These are phyloP conservation scores for Sherardia arvensis DNA, from an alignment of 257 asterid genomes.

Conservation along the genomic window DNA sequence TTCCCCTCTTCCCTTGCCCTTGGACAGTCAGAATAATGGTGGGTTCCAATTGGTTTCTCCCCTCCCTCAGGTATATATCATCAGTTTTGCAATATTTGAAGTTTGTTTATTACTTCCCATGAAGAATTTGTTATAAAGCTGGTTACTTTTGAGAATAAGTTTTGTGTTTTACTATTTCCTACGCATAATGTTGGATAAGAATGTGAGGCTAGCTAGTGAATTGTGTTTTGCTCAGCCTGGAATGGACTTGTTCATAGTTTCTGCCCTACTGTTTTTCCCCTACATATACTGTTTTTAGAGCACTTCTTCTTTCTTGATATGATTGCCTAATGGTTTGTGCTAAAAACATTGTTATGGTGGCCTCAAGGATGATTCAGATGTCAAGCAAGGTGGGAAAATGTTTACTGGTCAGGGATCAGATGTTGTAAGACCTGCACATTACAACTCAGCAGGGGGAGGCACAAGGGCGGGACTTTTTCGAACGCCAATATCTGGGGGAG, in stretches of 20 bases:
- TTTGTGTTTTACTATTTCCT: neutral
- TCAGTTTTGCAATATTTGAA: neutral
- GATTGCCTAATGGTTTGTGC: slow-evolving; percentile 34
- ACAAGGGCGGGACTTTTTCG: slow-evolving; percentile 94
- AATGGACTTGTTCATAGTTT: neutral
- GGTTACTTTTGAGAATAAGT: neutral
- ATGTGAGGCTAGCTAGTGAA: neutral
- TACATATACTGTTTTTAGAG: neutral
- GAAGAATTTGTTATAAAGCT: neutral
- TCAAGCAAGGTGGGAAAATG: slow-evolving; percentile 26
- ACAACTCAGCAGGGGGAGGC: slow-evolving; percentile 51
- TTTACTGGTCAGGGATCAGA: slow-evolving; percentile 21
- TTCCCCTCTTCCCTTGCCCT: neutral
- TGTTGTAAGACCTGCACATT: slow-evolving; percentile 32
- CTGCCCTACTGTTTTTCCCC: neutral
- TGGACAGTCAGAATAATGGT: slow-evolving; percentile 23
- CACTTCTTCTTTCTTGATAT: slow-evolving; percentile 19
- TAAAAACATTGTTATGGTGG: slow-evolving; percentile 57
- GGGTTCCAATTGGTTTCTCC: slow-evolving; percentile 33
- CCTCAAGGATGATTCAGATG: slow-evolving; percentile 59
- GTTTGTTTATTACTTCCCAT: no score
- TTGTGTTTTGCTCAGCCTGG: neutral
- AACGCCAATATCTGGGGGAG: slow-evolving; percentile 98
- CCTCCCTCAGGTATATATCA: slow-evolving; percentile 9
- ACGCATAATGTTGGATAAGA: neutral